Base-by-base conservation (phyloP, 345 rosid species). In the Camelina hispida region DNA sequence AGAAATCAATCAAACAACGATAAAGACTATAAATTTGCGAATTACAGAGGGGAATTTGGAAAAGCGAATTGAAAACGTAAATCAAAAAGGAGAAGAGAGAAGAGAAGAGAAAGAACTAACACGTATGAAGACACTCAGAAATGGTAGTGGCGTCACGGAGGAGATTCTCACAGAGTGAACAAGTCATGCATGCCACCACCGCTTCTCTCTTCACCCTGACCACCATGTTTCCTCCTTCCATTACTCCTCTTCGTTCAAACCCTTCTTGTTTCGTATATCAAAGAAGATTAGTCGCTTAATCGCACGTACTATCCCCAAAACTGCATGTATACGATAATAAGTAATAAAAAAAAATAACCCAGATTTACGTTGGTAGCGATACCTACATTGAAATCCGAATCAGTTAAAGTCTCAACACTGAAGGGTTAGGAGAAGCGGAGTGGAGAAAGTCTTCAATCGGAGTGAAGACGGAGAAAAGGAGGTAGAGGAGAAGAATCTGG, bases 71-170 rank as follows among this genome's bases (percentile, higher is more conserved):
- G 50, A 62, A 59, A 59, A 71, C 73, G 72, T 44, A 46, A 80
- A 79, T 43, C 58, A 42, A 56, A 80, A 13, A 11, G 51, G 60
- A 25, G 20, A 54, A 42, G 55, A n/a, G 25, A 80, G 10, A 56
- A 20, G 60, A 23, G 20, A 54, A 42, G 55, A n/a, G 30, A 50
- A 58, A 58, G 68, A 78, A 88, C 91, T 86, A 67, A 94, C 98
- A 94, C 65, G 98, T 86, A 57, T 94, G 98, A 60, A 94, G 97
- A 48, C 98, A 94, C 79, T 94, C 98, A 37, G 95, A 81, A 68
- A 94, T 84, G 81, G 97, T 89, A 71, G 97, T 91, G 79, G 98
- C 97, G 66, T 94, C 93, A 62, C 85, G 82, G 40, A 94, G 79
- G 79, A 94, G 84, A 74, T 82, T 84, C 3, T 90, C 65, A 78